Percentiles rank a stretch among this genome's conserved stretches.
phyloP scores from a whole-genome alignment of 164 flowering plant species.

The Stephania yunnanensis region DNA sequence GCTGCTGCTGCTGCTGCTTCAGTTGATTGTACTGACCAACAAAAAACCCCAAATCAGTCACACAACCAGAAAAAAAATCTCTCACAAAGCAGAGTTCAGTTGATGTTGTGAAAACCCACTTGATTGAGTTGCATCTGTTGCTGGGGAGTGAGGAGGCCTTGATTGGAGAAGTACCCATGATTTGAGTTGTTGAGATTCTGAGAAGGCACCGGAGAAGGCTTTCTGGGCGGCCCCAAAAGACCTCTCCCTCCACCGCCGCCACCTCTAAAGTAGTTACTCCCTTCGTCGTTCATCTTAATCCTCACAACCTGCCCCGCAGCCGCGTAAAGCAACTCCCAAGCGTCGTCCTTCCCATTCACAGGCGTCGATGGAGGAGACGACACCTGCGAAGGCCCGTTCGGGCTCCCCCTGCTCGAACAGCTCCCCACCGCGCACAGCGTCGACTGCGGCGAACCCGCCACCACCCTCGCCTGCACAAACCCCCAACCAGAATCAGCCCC shows the following conservation, averaged over 20 bases:
- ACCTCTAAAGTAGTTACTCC: background rate
- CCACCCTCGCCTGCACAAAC: slow-evolving; percentile 26
- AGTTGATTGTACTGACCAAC: slow-evolving; percentile 39
- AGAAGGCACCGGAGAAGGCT: slow-evolving; percentile 20
- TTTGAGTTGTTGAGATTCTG: slow-evolving; percentile 16
- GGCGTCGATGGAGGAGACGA: slow-evolving; percentile 38
- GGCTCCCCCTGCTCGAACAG: slow-evolving; percentile 49
- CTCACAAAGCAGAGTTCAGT: too few species aligned
- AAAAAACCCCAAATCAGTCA: slow-evolving; percentile 5
- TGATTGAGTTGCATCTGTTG: slow-evolving; percentile 36
- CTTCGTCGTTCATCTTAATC: slow-evolving; percentile 38
- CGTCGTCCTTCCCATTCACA: slow-evolving; percentile 18
- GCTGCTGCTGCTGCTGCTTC: slow-evolving; percentile 50
- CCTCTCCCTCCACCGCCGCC: slow-evolving; percentile 15
- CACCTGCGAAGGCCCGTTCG: slow-evolving; percentile 32
- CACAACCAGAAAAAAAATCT: too few species aligned
- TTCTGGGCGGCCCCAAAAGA: slow-evolving; percentile 26
- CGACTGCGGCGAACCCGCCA: slow-evolving; percentile 66
- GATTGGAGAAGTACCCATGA: slow-evolving; percentile 20
- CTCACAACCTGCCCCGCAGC: slow-evolving; percentile 66
- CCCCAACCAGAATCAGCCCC: background rate
- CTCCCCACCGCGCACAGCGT: slow-evolving; percentile 42
- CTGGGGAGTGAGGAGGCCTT: slow-evolving; percentile 26
- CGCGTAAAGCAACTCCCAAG: slow-evolving; percentile 56
- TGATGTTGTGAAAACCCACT: slow-evolving; percentile 19